These are phyloP conservation scores for Linum lewisii DNA, from an alignment of 345 rosid species.

Conservation along the genomic window DNA sequence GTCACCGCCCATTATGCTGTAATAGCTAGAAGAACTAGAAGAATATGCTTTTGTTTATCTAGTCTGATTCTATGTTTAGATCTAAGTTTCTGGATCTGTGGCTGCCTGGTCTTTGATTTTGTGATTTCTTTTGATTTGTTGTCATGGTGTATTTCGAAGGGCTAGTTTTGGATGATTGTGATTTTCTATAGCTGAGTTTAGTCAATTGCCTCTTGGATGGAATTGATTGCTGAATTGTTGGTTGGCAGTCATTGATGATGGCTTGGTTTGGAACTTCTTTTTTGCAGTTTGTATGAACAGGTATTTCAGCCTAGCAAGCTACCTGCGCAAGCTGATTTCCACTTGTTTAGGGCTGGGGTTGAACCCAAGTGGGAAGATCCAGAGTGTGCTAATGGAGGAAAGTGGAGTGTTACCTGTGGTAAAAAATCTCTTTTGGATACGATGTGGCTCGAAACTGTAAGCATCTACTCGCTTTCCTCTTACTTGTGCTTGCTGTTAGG, in stretches of 20 bases:
- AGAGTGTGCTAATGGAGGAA: constrained; percentile 84
- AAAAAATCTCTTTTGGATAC: constrained; percentile 47
- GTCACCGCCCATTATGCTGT: not conserved
- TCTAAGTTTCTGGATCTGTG: not conserved
- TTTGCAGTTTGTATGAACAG: constrained; percentile 63
- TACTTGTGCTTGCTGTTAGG: not conserved
- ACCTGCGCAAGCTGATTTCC: constrained; percentile 56
- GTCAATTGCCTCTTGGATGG: not conserved
- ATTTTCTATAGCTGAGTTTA: not conserved
- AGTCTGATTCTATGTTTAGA: not conserved
- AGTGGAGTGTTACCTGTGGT: constrained; percentile 56
- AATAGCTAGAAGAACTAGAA: too few relatives aligned
- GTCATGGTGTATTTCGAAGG: not conserved
- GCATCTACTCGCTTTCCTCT: not conserved
- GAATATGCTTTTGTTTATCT: too few relatives aligned
- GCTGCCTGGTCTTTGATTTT: not conserved
- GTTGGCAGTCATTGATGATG: not conserved
- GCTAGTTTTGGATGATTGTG: not conserved
- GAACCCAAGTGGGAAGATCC: constrained; percentile 99
- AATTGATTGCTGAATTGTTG: not conserved
- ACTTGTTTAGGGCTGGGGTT: constrained; percentile 76
- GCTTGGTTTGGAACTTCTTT: constrained; percentile 1
- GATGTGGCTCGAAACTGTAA: constrained; percentile 89
- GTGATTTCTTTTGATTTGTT: not conserved
- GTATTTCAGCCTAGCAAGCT: constrained; percentile 73